Percentiles rank a stretch among this genome's conserved stretches.
phyloP scores from a whole-genome alignment of 345 rosid species.

The Eucalyptus curtisii region DNA sequence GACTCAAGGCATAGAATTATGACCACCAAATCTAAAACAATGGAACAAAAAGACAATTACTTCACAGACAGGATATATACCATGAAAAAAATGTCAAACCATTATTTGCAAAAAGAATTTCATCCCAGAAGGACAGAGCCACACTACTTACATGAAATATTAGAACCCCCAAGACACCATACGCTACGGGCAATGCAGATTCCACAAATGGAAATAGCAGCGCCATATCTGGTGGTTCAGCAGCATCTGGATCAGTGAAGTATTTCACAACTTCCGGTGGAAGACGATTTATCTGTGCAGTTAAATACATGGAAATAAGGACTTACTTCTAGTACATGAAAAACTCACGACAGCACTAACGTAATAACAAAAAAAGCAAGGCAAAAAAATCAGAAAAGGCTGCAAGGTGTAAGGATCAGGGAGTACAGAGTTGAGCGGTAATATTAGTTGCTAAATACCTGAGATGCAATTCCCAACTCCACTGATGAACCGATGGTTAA shows the following conservation, averaged over 20 bases:
- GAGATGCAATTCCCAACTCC: slow-evolving; percentile 93
- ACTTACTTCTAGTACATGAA: background rate
- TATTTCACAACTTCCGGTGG: slow-evolving; percentile 90
- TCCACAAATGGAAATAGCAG: slow-evolving; percentile 83
- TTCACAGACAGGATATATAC: background rate
- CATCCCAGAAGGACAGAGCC: background rate
- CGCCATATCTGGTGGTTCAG: slow-evolving; percentile 88
- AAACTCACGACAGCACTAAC: background rate
- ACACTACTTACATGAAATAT: slow-evolving; percentile 68
- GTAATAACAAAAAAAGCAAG: background rate
- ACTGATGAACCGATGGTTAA: slow-evolving; percentile 84
- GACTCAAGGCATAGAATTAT: background rate
- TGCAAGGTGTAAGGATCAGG: background rate
- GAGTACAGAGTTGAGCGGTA: background rate
- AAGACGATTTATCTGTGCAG: slow-evolving; percentile 72
- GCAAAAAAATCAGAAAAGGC: background rate
- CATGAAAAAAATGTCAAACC: background rate
- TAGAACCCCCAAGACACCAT: slow-evolving; percentile 83
- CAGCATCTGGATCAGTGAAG: slow-evolving; percentile 87
- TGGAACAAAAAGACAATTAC: background rate
- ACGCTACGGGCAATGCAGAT: slow-evolving; percentile 84
- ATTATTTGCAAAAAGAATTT: background rate
- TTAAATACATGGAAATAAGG: slow-evolving; percentile 1
- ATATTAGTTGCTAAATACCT: slow-evolving; percentile 24
- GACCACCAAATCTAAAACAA: background rate